These are phyloP conservation scores for Botrytis aclada DNA, from an alignment of 2,329 filamentous ascomycete genomes.

Conservation along the genomic window DNA sequence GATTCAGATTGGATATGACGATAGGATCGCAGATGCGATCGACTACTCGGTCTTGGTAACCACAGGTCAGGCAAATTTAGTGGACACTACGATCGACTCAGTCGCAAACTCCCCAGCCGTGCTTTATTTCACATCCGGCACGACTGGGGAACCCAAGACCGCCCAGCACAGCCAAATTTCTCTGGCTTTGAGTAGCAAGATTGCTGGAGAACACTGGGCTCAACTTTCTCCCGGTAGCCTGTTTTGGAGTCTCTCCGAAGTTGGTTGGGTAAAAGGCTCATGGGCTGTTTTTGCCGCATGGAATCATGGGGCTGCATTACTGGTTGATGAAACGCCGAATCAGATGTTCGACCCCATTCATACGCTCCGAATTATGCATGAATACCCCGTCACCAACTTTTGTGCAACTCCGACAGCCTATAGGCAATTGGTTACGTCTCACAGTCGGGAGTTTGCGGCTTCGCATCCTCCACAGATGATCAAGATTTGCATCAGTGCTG, in stretches of 20 bases:
- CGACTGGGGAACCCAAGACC: conserved; percentile 28
- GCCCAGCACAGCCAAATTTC: background rate
- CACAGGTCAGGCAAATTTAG: background rate
- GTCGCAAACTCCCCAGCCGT: conserved; percentile 11
- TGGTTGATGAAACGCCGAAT: background rate
- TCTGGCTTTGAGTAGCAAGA: background rate
- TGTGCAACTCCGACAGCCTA: background rate
- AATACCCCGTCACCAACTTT: background rate
- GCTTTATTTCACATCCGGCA: conserved; percentile 37
- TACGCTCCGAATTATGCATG: background rate
- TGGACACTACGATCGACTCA: background rate
- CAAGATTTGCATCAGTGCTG: background rate
- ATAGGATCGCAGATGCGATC: background rate
- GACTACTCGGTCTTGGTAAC: background rate
- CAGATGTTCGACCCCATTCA: background rate
- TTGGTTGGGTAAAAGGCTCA: background rate
- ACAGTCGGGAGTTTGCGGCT: background rate
- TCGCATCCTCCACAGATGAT: background rate
- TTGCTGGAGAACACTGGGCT: background rate
- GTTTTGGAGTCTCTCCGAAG: background rate
- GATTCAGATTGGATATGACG: background rate
- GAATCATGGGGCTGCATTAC: background rate
- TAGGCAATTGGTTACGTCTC: background rate
- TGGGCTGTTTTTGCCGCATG: background rate
- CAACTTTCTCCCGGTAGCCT: background rate